Base-by-base conservation (phyloP, 768 basidiomycete species). In the Leccinellum luteum region DNA sequence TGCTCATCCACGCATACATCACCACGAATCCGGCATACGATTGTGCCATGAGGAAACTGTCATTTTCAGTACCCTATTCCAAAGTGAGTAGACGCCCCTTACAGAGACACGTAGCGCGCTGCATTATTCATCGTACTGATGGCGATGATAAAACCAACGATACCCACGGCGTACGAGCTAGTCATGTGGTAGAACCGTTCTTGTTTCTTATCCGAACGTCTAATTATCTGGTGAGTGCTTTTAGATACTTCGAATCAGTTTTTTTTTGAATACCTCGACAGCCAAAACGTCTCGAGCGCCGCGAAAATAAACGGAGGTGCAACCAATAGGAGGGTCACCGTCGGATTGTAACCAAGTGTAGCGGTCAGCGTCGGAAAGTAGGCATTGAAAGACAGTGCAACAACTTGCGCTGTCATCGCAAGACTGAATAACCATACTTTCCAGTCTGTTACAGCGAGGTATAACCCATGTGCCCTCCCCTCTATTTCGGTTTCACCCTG, bases 351-450 rank as follows among this genome's bases (percentile, higher is more conserved):
- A 13, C 87, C 87, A 68, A 94, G 76, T 6, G 91, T 93, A 15
- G 79, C 81, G 38, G 80, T 84, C 56, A 93, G 74, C 1, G 91
- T 90, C 23, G 87, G 89, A 76, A 92, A 92, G 71, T 85, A 90
- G n/a, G 84, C 86, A 68, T 88, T 87, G 79, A 92, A 92, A 10
- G 84, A 85, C 6, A 90, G 65, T 12, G 86, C 82, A 41, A 86
- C 69, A 13, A 62, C 67, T 66, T 62, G 52, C 6, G 66, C 50
- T 3, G 60, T n/a, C 55, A 60, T 45, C 13, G 85, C 79, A 27
- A 90, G 57, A 17, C 89, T 79, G 47, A 94, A 78, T 80, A 82
- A 86, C 87, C 89, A 94, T 35, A 94, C 87, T 70, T 84, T 89
- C 87, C 85, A 85, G 66, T 94, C 92, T 23, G 75, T 78, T 56